These are phyloP conservation scores for Mycena sp. DNA, from an alignment of 1,284 basidiomycete genomes.

Conservation along the genomic window DNA sequence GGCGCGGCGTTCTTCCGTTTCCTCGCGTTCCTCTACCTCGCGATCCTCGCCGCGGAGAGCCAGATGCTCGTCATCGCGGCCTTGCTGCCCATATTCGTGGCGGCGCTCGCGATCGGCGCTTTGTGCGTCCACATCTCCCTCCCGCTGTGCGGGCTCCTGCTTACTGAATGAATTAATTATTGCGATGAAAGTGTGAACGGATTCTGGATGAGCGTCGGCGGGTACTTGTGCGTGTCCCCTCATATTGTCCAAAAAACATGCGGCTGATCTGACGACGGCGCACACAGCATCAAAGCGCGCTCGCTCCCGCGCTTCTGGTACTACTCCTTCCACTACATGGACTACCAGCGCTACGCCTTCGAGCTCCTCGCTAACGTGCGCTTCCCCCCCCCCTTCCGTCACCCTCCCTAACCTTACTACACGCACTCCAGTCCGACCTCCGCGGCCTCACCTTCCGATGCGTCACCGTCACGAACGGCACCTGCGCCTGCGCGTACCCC, in stretches of 20 bases:
- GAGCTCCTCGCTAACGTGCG: conserved; percentile 50
- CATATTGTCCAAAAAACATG: background rate
- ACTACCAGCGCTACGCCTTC: conserved; percentile 59
- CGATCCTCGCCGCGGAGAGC: conserved; percentile 65
- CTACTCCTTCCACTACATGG: conserved; percentile 64
- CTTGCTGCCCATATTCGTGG: conserved; percentile 67
- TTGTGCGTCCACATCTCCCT: conserved; percentile 52
- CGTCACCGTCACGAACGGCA: conserved; percentile 37
- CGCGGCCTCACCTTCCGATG: conserved; percentile 58
- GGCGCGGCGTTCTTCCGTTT: conserved; percentile 62
- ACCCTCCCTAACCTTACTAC: conserved; percentile 17
- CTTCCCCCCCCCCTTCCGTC: background rate
- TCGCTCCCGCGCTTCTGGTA: conserved; percentile 68
- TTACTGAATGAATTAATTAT: background rate
- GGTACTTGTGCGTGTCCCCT: conserved; percentile 43
- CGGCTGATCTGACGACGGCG: background rate
- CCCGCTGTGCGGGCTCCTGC: background rate
- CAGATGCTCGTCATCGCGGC: conserved; percentile 64
- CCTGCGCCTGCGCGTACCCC: conserved; percentile 50
- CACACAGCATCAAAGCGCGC: conserved; percentile 52
- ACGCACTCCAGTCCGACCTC: conserved; percentile 55
- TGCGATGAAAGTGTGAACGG: conserved; percentile 62
- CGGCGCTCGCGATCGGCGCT: conserved; percentile 62
- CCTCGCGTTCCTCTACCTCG: conserved; percentile 64
- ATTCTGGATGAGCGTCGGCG: conserved; percentile 65